A percentile compares a stretch with the other conserved stretches of the same genome.
Conservation (phyloP, 129 eudicot genomes). For the Tanacetum coccineum region DNA sequence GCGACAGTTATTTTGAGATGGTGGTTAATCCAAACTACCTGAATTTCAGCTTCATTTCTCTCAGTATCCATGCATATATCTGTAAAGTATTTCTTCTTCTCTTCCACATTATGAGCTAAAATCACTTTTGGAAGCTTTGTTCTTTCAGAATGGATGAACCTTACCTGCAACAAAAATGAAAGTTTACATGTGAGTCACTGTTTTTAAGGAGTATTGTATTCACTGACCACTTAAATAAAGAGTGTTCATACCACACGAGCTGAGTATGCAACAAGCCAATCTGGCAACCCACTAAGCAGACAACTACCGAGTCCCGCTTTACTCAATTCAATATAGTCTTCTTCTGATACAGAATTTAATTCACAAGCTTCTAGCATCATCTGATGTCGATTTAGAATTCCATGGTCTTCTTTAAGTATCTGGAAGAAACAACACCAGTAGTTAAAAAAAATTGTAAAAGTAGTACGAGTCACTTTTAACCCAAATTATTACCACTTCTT, state of each 20-base stretch:
- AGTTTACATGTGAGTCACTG: conserved; percentile 10
- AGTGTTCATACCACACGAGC: conserved; percentile 69
- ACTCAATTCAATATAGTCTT: conserved; percentile 86
- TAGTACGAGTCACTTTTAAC: too few relatives aligned
- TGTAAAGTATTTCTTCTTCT: conserved; percentile 76
- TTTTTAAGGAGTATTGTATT: background rate
- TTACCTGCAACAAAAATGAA: conserved; percentile 46
- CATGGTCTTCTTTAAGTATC: conserved; percentile 90
- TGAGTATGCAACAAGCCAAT: conserved; percentile 92
- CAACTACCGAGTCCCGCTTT: conserved; percentile 97
- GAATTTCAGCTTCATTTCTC: conserved; percentile 87
- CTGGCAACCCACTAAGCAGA: conserved; percentile 94
- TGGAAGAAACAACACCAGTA: conserved; percentile 21
- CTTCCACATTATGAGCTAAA: conserved; percentile 79
- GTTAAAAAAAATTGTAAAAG: conserved; percentile 1
- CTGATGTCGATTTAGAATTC: conserved; percentile 72
- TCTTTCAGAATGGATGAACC: conserved; percentile 89
- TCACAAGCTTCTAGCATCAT: conserved; percentile 97
- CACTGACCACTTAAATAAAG: background rate
- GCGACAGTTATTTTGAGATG: too few relatives aligned
- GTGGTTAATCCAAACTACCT: conserved; percentile 35
- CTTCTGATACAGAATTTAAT: conserved; percentile 81
- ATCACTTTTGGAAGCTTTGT: conserved; percentile 87
- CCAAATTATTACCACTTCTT: too few relatives aligned
- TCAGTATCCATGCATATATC: conserved; percentile 74